Conservation (phyloP, 768 basidiomycete species). For the Tylopilus sp. region DNA sequence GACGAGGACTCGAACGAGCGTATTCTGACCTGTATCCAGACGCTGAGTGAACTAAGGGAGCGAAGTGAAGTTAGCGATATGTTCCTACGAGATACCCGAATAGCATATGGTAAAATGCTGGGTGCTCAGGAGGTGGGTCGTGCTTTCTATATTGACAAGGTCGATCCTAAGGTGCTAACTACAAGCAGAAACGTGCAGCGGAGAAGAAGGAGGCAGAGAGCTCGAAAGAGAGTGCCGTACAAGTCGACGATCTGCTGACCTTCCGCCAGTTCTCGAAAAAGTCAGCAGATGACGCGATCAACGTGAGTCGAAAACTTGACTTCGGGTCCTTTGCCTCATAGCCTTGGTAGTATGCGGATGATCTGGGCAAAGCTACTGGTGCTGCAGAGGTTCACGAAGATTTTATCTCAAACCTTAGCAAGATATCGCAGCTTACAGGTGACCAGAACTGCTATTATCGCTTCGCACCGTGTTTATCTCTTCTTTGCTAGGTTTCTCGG, state of each 20-base stretch:
- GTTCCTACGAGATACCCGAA: constrained; percentile 84
- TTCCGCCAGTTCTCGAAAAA: constrained; percentile 98
- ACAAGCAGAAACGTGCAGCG: constrained; percentile 71
- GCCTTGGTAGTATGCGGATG: constrained; percentile 71
- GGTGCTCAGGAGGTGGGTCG: constrained; percentile 78
- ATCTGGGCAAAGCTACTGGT: constrained; percentile 88
- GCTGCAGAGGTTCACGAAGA: constrained; percentile 81
- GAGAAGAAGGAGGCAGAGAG: constrained; percentile 88
- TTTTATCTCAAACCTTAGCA: constrained; percentile 89
- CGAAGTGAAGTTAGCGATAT: constrained; percentile 59
- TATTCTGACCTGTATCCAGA: constrained; percentile 94
- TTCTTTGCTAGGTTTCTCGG: constrained; percentile 75
- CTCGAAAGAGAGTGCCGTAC: constrained; percentile 62
- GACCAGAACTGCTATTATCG: constrained; percentile 10
- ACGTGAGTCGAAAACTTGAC: constrained; percentile 41
- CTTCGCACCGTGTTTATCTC: neutral
- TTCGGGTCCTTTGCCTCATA: neutral
- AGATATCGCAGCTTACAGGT: constrained; percentile 93
- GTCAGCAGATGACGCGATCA: constrained; percentile 71
- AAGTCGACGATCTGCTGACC: constrained; percentile 87
- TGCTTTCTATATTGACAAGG: neutral
- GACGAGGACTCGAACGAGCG: constrained; percentile 98
- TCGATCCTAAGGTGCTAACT: neutral
- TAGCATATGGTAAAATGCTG: constrained; percentile 95
- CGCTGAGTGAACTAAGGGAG: constrained; percentile 74